A percentile compares a stretch with the other conserved stretches of the same genome.
These are phyloP conservation scores for Cladobotryum mycophilum DNA, from an alignment of 2,329 filamentous ascomycete species.

Conservation along the genomic window DNA sequence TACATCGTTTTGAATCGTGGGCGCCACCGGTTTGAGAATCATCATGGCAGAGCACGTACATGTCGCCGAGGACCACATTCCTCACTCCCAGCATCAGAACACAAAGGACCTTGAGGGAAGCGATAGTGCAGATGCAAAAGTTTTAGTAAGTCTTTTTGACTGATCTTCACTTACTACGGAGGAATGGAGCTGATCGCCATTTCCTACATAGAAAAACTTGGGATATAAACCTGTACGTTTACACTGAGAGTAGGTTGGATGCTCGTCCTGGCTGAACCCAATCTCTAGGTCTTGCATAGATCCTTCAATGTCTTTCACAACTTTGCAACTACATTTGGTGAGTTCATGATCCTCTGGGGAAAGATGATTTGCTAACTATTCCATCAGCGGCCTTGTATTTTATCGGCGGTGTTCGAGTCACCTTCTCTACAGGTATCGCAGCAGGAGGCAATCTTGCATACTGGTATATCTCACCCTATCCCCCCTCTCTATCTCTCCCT, in stretches of 20 bases:
- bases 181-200: not conserved
- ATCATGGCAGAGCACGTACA: too few relatives aligned
- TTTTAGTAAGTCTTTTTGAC: not conserved
- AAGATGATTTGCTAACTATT: not conserved
- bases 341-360: conserved; percentile 5
- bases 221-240: conserved; percentile 21
- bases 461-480: conserved; percentile 34
- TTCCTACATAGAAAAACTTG: conserved; percentile 15
- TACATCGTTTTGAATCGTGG: too few relatives aligned
- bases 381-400: conserved; percentile 52
- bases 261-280: not conserved
- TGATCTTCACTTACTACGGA: not conserved
- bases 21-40: too few relatives aligned
- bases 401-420: conserved; percentile 53
- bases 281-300: conserved; percentile 45
- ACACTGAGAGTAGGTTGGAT: too few relatives aligned
- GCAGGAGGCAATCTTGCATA: conserved; percentile 56
- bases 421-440: conserved; percentile 56
- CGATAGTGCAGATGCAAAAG: not conserved
- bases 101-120: not conserved
- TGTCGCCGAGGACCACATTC: too few relatives aligned
- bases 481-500: not conserved
- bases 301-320: conserved; percentile 53
- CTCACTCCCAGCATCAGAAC: too few relatives aligned
- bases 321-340: conserved; percentile 54